Evolutionary conservation across 192 early-diverging fungal genomes (phyloP).

Genomic region (Coemansia sp.): DNA sequence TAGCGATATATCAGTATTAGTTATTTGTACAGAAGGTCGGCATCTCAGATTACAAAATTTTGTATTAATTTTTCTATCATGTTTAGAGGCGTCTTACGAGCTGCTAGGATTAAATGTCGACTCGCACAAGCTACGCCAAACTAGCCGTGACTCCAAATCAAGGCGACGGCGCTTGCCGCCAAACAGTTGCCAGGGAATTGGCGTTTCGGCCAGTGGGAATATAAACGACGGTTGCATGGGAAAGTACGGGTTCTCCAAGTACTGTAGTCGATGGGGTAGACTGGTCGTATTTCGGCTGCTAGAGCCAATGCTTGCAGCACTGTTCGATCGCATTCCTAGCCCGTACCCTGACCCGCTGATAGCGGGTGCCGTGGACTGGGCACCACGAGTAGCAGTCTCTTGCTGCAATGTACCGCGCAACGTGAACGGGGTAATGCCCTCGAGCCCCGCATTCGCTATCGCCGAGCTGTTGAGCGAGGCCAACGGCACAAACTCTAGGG

Average conservation of each 20-base stretch:
- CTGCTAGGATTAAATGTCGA: slow-evolving; percentile 21
- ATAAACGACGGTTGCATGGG: slow-evolving; percentile 44
- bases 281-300: slow-evolving; percentile 7
- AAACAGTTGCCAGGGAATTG: slow-evolving; percentile 41
- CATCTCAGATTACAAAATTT: background rate
- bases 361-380: background rate
- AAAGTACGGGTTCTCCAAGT: slow-evolving; percentile 50
- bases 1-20: background rate
- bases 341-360: background rate
- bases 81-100: background rate
- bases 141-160: slow-evolving; percentile 42
- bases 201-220: slow-evolving; percentile 41
- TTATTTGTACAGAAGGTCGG: background rate
- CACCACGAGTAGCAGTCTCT: slow-evolving; percentile 14
- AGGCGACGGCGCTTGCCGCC: slow-evolving; percentile 38
- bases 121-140: slow-evolving; percentile 46
- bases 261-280: slow-evolving; percentile 21
- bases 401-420: slow-evolving; percentile 44
- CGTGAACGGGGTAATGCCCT: slow-evolving; percentile 55
- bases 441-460: slow-evolving; percentile 22
- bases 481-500: slow-evolving; percentile 43
- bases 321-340: background rate
- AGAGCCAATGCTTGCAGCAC: background rate
- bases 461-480: slow-evolving; percentile 17
- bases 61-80: background rate